Evolutionary conservation across 2,329 filamentous ascomycete genomes (phyloP), one percentile per base, ranked within the genome.

Genomic region (Colletotrichum lupini): DNA sequence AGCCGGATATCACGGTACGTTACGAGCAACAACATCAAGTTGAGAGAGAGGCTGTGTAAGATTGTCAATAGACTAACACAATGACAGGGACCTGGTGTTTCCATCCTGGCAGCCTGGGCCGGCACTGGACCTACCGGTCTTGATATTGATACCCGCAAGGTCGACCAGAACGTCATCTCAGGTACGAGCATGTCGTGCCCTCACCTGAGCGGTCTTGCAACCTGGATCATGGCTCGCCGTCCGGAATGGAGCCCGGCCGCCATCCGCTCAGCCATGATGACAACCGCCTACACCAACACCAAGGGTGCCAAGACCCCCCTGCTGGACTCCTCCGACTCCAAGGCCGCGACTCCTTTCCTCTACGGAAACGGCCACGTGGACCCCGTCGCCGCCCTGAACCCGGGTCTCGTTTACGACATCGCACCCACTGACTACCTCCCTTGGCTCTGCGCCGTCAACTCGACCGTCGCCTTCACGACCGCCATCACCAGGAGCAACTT

Each of bases 371-470:
- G 73, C 56, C 73, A 75, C 55, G 53, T 75, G 12, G 68, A 75
- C 28, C 77, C 76, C 3, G 75, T 77, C 11, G 77, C 77, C 12
- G 77, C 78, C 55, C 68, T 79, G 9, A 71, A 76, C 53, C 76
- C 77, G 1, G 73, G 77, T 9, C 52, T 67, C 9, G 42, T 78
- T 6, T 68, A 79, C 32, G 65, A 75, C 28, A 57, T 65, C 19
- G 72, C 78, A 24, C 68, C 77, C 37, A 68, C 74, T 8, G 77
- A 77, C 64, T 79, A 77, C 58, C 53, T 78, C 1, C 75, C 76
- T 26, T 76, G 75, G 42, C 65, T 79, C 69, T 79, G 77, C 61
- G 77, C 77, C 1, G 74, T 78, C 5, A 67, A 79, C 22, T 72
- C 75, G 12, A 70, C 76, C 26, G 60, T 75, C 5, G 55, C 42